Evolutionary conservation across 805 yeast species (phyloP).

Genomic region (Nakazawaea populi): DNA sequence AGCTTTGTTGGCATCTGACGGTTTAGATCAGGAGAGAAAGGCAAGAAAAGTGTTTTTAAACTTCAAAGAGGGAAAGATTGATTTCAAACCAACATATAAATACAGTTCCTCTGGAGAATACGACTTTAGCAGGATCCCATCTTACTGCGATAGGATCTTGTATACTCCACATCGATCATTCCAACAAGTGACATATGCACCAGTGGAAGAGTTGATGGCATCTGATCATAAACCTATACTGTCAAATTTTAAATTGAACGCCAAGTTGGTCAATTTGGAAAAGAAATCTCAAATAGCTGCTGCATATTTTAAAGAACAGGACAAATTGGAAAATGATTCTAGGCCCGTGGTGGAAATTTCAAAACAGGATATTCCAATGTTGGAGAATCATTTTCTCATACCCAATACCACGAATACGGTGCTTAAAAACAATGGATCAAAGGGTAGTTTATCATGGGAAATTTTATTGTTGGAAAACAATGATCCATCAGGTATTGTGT

Average conservation of each 20-base stretch:
- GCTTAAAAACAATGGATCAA: slow-evolving; percentile 30
- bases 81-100: slow-evolving; percentile 53
- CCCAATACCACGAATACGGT: slow-evolving; percentile 17
- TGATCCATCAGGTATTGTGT: slow-evolving; percentile 22
- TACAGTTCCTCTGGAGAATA: slow-evolving; percentile 21
- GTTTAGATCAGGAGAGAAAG: slow-evolving; percentile 29
- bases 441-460: slow-evolving; percentile 25
- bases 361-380: slow-evolving; percentile 24
- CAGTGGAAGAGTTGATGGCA: slow-evolving; percentile 18
- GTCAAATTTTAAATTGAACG: slow-evolving; percentile 26
- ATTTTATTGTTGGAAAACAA: slow-evolving; percentile 15
- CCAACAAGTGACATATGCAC: slow-evolving; percentile 15
- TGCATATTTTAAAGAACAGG: slow-evolving; percentile 32
- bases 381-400: slow-evolving; percentile 21
- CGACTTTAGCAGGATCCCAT: slow-evolving; percentile 38
- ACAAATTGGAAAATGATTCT: slow-evolving; percentile 36
- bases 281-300: slow-evolving; percentile 29
- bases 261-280: slow-evolving; percentile 30
- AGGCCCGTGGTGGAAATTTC: slow-evolving; percentile 34
- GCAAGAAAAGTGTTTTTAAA: slow-evolving; percentile 32
- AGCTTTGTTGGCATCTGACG: slow-evolving; percentile 36
- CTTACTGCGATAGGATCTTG: slow-evolving; percentile 55
- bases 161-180: slow-evolving; percentile 17
- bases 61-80: slow-evolving; percentile 40
- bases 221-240: slow-evolving; percentile 58